Base-by-base conservation (phyloP, 352 stramenopile species). In the Blastocystis sp. region DNA sequence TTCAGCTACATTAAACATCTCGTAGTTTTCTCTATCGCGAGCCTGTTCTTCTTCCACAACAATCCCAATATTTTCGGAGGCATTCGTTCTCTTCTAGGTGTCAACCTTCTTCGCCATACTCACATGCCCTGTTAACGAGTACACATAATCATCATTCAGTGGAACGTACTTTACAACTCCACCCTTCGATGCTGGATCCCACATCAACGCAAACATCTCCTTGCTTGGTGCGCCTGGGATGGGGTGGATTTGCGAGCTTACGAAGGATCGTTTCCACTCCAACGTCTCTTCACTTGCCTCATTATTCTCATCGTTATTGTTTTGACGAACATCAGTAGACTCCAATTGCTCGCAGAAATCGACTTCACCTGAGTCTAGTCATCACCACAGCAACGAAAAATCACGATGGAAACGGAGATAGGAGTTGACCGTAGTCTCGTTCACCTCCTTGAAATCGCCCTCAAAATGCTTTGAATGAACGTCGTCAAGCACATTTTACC, bases 231-330 rank as follows among this genome's bases (percentile, higher is more conserved):
- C 69, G 18, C 47, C 39, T 24, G 13, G 43, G 9, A 62, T 26
- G 13, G 34, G 69, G 50, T 63, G 50, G 8, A 81, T 45, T 41
- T 45, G 69, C 34, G 47, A n/a, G 13, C 69, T 24, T 7, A 41
- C 47, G 54, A 39, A 81, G 2, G 69, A 81, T 13, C 69, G 69
- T 39, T 81, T 20, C 69, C 69, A 81, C 45, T 81, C 69, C 37
- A 63, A 47, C 69, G 43, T 20, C 45, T 65, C 13, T 3, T n/a
- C 50, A 2, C n/a, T n/a, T n/a, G n/a, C n/a, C n/a, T n/a, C n/a
- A n/a, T n/a, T n/a, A n/a, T n/a, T n/a, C n/a, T n/a, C n/a, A n/a
- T n/a, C n/a, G n/a, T 62, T 45, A 13, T 81, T 45, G 20, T 34
- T 50, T 18, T 63, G 34, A 18, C 20, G 18, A 20, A 39, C 18